phyloP scores from a whole-genome alignment of 441 rosid species.

The Corymbia citriodora region DNA sequence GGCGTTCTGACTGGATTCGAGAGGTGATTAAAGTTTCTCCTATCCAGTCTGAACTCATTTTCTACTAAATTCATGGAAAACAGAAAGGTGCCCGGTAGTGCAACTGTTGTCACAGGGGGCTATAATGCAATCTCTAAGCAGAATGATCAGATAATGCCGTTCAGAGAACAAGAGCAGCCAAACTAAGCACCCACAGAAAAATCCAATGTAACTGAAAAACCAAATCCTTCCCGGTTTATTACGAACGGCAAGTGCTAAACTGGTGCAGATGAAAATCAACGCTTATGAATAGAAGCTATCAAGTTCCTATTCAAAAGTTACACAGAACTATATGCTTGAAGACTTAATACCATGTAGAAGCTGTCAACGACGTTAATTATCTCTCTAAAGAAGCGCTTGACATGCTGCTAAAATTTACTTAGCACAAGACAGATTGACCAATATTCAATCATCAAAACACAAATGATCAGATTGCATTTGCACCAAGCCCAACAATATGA shows the following conservation, averaged over 20 bases:
- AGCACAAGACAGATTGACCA: not conserved
- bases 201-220: not conserved
- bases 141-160: not conserved
- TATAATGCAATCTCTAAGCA: not conserved
- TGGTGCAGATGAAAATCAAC: not conserved
- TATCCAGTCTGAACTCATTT: not conserved
- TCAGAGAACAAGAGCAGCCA: not conserved
- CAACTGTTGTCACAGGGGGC: not conserved
- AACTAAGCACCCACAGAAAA: not conserved
- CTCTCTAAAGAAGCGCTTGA: not conserved
- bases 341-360: not conserved
- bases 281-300: not conserved
- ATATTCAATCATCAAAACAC: not conserved
- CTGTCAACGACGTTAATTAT: not conserved
- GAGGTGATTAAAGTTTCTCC: not conserved
- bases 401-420: not conserved
- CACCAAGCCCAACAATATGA: not conserved
- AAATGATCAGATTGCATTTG: not conserved
- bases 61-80: not conserved
- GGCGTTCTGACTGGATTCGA: slow-evolving; percentile 53
- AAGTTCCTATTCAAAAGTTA: not conserved
- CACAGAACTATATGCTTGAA: not conserved
- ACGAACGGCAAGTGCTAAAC: not conserved
- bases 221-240: not conserved
- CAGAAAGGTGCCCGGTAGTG: not conserved